Evolutionary conservation across 1,284 basidiomycete species (phyloP).

Genomic region (Kalmanozyma brasiliensis): DNA sequence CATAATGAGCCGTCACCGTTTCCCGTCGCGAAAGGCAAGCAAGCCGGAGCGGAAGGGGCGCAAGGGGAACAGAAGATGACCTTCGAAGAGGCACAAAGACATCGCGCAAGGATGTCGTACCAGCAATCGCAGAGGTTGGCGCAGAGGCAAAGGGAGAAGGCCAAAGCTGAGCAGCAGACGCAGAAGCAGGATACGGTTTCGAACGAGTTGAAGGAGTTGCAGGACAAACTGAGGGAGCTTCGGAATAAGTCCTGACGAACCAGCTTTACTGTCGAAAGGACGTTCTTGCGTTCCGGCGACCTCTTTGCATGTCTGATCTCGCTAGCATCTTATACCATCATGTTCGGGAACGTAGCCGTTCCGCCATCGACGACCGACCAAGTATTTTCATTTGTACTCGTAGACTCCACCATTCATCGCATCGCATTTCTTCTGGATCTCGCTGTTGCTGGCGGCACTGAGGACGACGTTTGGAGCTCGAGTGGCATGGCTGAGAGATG

Average conservation of each 20-base stretch:
- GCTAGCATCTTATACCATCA: no score
- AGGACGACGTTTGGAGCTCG: no score
- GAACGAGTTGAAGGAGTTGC: constrained; percentile 41
- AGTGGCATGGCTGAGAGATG: no score
- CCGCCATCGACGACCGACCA: no score
- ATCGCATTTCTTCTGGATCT: no score
- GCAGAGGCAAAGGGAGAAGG: constrained; percentile 27
- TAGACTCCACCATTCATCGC: no score
- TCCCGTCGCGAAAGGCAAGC: constrained; percentile 1
- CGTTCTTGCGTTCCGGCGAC: no score
- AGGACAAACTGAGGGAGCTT: constrained; percentile 46
- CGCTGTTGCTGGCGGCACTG: no score
- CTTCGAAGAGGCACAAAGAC: constrained; percentile 42
- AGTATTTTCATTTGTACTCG: no score
- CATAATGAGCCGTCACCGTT: constrained; percentile 57
- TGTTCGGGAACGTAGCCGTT: no score
- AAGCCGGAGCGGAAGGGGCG: not conserved
- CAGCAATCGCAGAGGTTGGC: constrained; percentile 41
- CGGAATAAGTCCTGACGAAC: constrained; percentile 12
- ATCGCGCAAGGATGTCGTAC: constrained; percentile 36
- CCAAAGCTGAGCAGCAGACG: constrained; percentile 19
- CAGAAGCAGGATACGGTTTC: constrained; percentile 28
- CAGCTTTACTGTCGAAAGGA: no score
- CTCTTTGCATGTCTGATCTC: no score
- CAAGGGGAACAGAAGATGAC: constrained; percentile 5